These are phyloP conservation scores for Glycine latifolia DNA, from an alignment of 306 rosid species.

Conservation along the genomic window DNA sequence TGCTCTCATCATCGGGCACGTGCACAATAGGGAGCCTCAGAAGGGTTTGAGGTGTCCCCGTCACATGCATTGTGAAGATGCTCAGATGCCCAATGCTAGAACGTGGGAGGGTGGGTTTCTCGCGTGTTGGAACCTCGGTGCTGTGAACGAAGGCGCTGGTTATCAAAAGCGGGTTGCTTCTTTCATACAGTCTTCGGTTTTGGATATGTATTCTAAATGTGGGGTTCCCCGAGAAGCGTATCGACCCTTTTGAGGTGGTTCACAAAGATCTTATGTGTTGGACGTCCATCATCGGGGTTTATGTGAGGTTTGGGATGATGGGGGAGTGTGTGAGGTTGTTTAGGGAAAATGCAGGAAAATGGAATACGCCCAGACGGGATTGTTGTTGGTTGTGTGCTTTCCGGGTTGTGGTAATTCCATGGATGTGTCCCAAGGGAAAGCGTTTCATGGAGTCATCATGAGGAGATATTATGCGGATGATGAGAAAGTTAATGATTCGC, in stretches of 20 bases:
- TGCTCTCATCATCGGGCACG: background rate
- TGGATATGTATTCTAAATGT: slow-evolving; percentile 17
- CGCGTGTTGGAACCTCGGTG: background rate
- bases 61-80: background rate
- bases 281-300: background rate
- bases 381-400: slow-evolving; percentile 1
- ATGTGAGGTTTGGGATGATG: slow-evolving; percentile 13
- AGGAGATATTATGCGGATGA: background rate
- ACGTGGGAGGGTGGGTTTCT: slow-evolving; percentile 29
- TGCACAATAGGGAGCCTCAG: background rate
- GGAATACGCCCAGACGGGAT: slow-evolving; percentile 4
- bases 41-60: background rate
- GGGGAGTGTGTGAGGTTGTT: background rate
- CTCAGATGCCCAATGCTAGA: background rate
- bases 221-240: background rate
- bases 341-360: slow-evolving; percentile 4
- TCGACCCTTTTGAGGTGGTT: background rate
- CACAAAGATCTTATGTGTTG: slow-evolving; percentile 9
- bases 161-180: background rate
- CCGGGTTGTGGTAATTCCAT: slow-evolving; percentile 11
- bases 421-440: background rate
- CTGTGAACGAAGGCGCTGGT: background rate
- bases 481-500: slow-evolving; percentile 13
- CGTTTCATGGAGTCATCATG: background rate
- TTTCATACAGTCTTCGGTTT: background rate